These are phyloP conservation scores for Macrolepiota fuliginosa DNA, from an alignment of 768 basidiomycete species.

Conservation along the genomic window DNA sequence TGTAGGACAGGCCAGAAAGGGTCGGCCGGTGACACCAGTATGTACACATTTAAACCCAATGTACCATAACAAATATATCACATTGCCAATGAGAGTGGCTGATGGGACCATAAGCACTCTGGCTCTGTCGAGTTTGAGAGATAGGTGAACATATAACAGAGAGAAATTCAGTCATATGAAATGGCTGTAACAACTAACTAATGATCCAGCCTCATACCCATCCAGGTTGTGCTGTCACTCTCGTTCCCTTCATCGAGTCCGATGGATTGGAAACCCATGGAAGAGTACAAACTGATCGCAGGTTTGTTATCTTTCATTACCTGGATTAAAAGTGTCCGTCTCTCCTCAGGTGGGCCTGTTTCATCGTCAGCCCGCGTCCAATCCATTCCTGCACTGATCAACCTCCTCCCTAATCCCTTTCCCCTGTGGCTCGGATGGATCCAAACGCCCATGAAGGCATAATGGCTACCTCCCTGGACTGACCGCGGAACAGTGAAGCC, in stretches of 20 bases:
- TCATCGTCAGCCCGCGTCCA: constrained; percentile 3
- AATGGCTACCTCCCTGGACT: neutral
- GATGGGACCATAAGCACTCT: too few species aligned
- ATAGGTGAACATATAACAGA: neutral
- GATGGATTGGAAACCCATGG: constrained; percentile 1
- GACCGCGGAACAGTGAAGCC: constrained; percentile 1
- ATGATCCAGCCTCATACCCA: constrained; percentile 1
- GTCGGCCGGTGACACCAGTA: neutral
- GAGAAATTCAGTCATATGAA: constrained; percentile 12
- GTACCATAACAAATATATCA: neutral
- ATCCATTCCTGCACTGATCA: constrained; percentile 3
- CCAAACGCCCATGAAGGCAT: constrained; percentile 9
- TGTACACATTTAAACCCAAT: too few species aligned
- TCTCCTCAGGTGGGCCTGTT: neutral
- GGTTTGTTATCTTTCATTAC: neutral
- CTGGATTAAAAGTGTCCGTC: constrained; percentile 3
- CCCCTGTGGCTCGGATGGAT: constrained; percentile 6
- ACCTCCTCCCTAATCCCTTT: constrained; percentile 5
- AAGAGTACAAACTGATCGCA: constrained; percentile 2
- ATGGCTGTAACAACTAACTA: neutral
- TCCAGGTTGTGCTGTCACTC: neutral
- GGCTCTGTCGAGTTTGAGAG: too few species aligned
- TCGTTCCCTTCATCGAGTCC: neutral
- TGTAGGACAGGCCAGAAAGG: neutral
- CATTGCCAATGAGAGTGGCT: neutral